These are phyloP conservation scores for Candida wancherniae DNA, from an alignment of 805 yeast species.

Conservation along the genomic window DNA sequence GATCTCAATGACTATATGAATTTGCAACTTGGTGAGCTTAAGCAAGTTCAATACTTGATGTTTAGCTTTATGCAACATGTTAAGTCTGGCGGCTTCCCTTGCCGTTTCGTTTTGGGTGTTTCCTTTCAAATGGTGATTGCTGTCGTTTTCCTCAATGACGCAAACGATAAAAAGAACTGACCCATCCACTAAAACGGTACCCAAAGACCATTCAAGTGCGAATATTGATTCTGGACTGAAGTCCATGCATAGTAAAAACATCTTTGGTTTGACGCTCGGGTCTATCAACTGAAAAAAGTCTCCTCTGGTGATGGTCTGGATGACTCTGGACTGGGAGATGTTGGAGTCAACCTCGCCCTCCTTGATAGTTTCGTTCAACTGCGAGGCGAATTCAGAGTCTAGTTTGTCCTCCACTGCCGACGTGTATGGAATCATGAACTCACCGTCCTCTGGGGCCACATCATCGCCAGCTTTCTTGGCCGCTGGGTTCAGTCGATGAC, in stretches of 20 bases:
- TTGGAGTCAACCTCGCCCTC: conserved; percentile 55
- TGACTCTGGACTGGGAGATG: conserved; percentile 50
- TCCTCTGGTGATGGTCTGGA: conserved; percentile 68
- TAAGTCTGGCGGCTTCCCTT: conserved; percentile 33
- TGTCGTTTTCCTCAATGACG: conserved; percentile 42
- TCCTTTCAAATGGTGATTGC: conserved; percentile 39
- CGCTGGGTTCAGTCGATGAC: too few species aligned
- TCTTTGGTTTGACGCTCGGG: conserved; percentile 44
- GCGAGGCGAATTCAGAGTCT: conserved; percentile 56
- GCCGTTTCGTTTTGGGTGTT: conserved; percentile 31
- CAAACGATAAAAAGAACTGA: conserved; percentile 72
- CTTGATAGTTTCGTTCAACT: conserved; percentile 48
- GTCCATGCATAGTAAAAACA: conserved; percentile 76
- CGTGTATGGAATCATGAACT: conserved; percentile 57
- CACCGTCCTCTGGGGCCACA: conserved; percentile 6
- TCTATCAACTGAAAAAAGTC: conserved; percentile 50
- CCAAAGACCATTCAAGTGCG: conserved; percentile 85
- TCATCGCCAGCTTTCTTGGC: conserved; percentile 3
- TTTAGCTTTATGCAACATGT: conserved; percentile 39
- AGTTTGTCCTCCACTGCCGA: conserved; percentile 60
- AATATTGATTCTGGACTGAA: conserved; percentile 76
- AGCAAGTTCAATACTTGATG: conserved; percentile 46
- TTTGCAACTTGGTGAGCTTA: conserved; percentile 63
- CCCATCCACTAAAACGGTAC: conserved; percentile 77
- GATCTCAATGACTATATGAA: conserved; percentile 68